phyloP scores from a whole-genome alignment of 1,284 basidiomycete species.

The Cystobasidium slooffiae region DNA sequence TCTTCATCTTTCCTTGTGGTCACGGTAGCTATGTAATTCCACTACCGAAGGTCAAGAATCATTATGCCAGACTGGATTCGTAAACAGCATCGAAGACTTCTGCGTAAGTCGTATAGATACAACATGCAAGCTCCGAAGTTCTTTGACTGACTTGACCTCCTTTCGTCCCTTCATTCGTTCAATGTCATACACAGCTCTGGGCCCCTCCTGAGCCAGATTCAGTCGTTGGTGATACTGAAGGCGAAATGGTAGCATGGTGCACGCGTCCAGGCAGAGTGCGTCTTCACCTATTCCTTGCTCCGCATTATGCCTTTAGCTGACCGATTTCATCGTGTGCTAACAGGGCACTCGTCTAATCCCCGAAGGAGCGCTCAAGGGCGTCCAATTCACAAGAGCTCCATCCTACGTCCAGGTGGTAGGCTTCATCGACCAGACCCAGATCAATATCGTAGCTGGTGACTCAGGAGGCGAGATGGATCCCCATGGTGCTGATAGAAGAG shows the following conservation, averaged over 20 bases:
- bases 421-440: constrained; percentile 52
- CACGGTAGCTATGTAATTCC: constrained; percentile 63
- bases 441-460: constrained; percentile 67
- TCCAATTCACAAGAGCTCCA: constrained; percentile 53
- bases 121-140: not conserved
- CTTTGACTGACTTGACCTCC: not conserved
- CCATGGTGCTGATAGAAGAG: constrained; percentile 45
- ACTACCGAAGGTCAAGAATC: constrained; percentile 68
- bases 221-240: constrained; percentile 48
- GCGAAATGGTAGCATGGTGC: constrained; percentile 51
- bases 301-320: not conserved
- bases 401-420: constrained; percentile 61
- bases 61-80: constrained; percentile 65
- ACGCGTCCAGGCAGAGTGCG: constrained; percentile 43
- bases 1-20: not conserved
- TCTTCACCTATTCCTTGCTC: not conserved
- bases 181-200: constrained; percentile 28
- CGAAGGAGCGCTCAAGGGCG: constrained; percentile 53
- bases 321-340: not conserved
- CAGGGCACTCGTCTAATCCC: constrained; percentile 53
- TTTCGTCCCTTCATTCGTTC: too few relatives aligned
- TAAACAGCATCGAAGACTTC: constrained; percentile 51
- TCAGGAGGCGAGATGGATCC: constrained; percentile 64
- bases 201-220: constrained; percentile 46
- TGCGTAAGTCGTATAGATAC: constrained; percentile 25